phyloP scores from a whole-genome alignment of 176 grass and related monocot species.

The Elaeis guineensis region DNA sequence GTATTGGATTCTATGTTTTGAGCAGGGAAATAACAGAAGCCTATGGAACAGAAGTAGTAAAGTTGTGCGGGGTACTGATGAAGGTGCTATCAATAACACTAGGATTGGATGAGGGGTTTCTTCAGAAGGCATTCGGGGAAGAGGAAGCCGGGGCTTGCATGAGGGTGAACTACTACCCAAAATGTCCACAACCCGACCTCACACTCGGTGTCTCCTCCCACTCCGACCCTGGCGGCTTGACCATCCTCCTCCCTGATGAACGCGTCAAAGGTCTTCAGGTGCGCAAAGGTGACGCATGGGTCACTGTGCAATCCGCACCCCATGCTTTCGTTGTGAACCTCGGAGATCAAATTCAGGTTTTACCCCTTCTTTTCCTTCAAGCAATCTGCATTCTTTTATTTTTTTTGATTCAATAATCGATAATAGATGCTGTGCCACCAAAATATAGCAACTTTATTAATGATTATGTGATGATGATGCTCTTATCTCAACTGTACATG shows the following conservation, averaged over 20 bases:
- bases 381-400: too few species aligned
- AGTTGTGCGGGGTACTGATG: slow-evolving; percentile 46
- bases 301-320: slow-evolving; percentile 45
- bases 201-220: slow-evolving; percentile 58
- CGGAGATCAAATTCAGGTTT: slow-evolving; percentile 84
- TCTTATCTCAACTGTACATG: too few species aligned
- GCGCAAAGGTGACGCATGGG: slow-evolving; percentile 29
- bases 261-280: slow-evolving; percentile 68
- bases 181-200: slow-evolving; percentile 44
- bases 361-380: too few species aligned
- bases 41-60: slow-evolving; percentile 45
- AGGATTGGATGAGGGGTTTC: slow-evolving; percentile 1
- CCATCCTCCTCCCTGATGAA: slow-evolving; percentile 61
- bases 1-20: too few species aligned
- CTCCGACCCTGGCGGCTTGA: slow-evolving; percentile 84
- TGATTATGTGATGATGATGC: too few species aligned
- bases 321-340: slow-evolving; percentile 76
- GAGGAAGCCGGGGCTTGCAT: slow-evolving; percentile 42
- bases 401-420: too few species aligned
- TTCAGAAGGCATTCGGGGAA: slow-evolving; percentile 52
- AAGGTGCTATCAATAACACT: slow-evolving; percentile 42
- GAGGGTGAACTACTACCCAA: slow-evolving; percentile 46
- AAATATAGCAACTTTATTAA: too few species aligned
- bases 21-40: slow-evolving; percentile 43
- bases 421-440: too few species aligned